Percentiles rank a stretch among this genome's conserved stretches.
phyloP scores from a whole-genome alignment of 1,284 basidiomycete genomes.

The Apiotrichum porosum region DNA sequence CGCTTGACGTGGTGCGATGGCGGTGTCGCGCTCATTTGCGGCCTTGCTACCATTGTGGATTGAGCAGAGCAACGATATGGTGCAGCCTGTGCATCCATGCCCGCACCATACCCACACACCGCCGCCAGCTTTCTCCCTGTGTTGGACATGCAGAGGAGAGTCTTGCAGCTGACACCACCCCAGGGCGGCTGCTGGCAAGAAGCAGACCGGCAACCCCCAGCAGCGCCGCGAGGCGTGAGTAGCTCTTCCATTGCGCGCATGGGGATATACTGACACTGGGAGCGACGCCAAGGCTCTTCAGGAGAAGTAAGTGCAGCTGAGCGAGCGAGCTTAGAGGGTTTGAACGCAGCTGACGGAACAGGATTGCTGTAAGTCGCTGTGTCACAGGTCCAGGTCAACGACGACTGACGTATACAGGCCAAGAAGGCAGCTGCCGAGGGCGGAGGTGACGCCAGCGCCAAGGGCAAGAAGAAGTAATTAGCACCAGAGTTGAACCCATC shows the following conservation, averaged over 20 bases:
- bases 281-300: slow-evolving; percentile 20
- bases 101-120: too few relatives aligned
- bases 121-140: neutral
- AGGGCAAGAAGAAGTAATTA: slow-evolving; percentile 14
- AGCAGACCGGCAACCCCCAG: slow-evolving; percentile 14
- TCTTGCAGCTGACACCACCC: neutral
- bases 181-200: slow-evolving; percentile 11
- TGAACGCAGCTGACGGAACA: slow-evolving; percentile 1
- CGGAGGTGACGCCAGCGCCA: slow-evolving; percentile 1
- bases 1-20: too few relatives aligned
- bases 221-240: slow-evolving; percentile 8
- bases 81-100: too few relatives aligned
- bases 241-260: too few relatives aligned
- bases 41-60: too few relatives aligned
- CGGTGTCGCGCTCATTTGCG: too few relatives aligned
- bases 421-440: slow-evolving; percentile 16
- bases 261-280: too few relatives aligned
- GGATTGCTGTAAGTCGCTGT: slow-evolving; percentile 14
- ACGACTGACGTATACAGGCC: slow-evolving; percentile 7
- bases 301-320: slow-evolving; percentile 19
- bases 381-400: too few relatives aligned
- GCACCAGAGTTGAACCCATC: neutral
- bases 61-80: too few relatives aligned
- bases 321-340: too few relatives aligned
- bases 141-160: neutral